Base-by-base conservation (phyloP, 1,284 basidiomycete genomes). In the Malassezia brasiliensis region DNA sequence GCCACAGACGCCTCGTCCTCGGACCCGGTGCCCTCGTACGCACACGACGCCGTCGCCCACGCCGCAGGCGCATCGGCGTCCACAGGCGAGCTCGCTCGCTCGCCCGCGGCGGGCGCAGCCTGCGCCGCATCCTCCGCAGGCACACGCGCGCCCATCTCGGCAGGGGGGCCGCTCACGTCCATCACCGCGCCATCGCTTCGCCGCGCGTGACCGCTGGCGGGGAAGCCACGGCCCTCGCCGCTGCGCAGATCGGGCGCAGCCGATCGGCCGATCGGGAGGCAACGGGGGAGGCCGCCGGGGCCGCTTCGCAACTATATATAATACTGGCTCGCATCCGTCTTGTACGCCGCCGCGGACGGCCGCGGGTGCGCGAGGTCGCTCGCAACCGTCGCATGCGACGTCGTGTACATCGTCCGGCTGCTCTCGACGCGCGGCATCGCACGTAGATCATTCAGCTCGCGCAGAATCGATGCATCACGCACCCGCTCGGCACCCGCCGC, bases 381-480 rank as follows among this genome's bases (percentile, higher is more conserved):
- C 20, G 54, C 28, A 20, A 46, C 35, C 22, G 48, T 15, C 36
- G 34, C 20, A 5, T 22, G 32, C 5, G 31, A 22, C 10, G 53
- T 35, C 47, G 41, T 47, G 36, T 56, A 56, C 50, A 56, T 48
- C 12, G 50, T 39, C 30, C 49, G 49, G 19, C 47, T 56, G 50
- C 54, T 56, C 22, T 56, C 50, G 6, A 56, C 54, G 17, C 54
- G 54, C 17, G 54, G 54, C 50, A 56, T 51, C 17, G 54, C 32
- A 9, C 48, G 49, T 22, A 56, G 54, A 20, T 56, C 54, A 17
- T 56, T 56, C 14, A 56, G 45, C 35, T 56, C 54, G 19, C 54
- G 54, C 14, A 56, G 38, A 25, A 56, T 47, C 7, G 54, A 50
- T 15, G 49, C 17, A 17, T 52, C 49, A 20, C 47, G 54, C 35